Evolutionary conservation across 305 asterid species (phyloP), one percentile per base, ranked within the genome.

Genomic region (Caryopteris hybrid): DNA sequence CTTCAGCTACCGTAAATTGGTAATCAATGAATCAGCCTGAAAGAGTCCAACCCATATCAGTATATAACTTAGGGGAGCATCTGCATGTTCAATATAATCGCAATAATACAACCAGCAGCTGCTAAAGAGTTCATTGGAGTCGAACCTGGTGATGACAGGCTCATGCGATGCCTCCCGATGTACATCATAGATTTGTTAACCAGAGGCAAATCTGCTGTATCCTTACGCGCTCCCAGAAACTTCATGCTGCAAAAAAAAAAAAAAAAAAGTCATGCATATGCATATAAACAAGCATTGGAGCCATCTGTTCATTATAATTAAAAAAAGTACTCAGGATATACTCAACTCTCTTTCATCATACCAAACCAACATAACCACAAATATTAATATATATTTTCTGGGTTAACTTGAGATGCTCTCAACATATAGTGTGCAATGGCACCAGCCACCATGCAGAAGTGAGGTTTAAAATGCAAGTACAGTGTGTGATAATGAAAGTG

Each of bases 171-270:
- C 81, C 92, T 84, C 69, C 94, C 94, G 1, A 88, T 53, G 78
- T 93, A 81, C 97, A 93, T 76, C 86, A 85, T 90, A 18, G 92
- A 70, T 77, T 79, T 88, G 84, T 90, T 93, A 52, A 93, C 94
- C 61, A 93, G 74, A 18, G 99, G 99, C 77, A 93, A 68, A 63
- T 85, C 91, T 34, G 97, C 99, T 43, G 84, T 6, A 36, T 86
- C 94, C 58, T 81, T 87, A 7, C 82, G 90, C n/a, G 62, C 18
- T 14, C 50, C 80, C 50, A 93, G 76, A 53, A 88, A 79, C 75
- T 88, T 88, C 81, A 69, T 72, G 84, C 97, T 92, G 95, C 76
- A 74, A 22, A 25, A 36, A 6, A 12, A 14, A 54, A 29, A 56
- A 59, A 17, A 50, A 5, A 25, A 9, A 29, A n/a, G 18, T 7